Percentiles rank a stretch among this genome's conserved stretches.
phyloP scores from a whole-genome alignment of 2,329 filamentous ascomycete species.

The Hymenoscyphus albidus region DNA sequence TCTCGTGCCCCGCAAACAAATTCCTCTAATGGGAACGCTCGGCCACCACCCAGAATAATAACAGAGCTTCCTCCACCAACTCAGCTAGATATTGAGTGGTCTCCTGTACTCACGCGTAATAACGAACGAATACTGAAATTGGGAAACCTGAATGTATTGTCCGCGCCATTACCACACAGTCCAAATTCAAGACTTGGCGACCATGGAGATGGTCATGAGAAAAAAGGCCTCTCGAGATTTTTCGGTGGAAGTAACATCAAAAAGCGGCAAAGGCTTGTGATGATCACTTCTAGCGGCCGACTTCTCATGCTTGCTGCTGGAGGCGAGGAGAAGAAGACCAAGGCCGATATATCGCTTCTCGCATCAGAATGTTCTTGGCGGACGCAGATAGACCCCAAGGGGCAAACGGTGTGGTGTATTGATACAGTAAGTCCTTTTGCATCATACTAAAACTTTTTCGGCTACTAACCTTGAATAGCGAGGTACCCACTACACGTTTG shows the following conservation, averaged over 20 bases:
- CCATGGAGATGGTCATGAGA: conserved; percentile 68
- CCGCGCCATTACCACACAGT: conserved; percentile 71
- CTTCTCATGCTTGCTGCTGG: conserved; percentile 87
- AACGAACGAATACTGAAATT: conserved; percentile 95
- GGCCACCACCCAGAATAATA: conserved; percentile 75
- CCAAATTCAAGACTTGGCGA: conserved; percentile 67
- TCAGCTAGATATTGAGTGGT: conserved; percentile 98
- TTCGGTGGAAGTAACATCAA: conserved; percentile 89
- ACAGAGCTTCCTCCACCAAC: conserved; percentile 95
- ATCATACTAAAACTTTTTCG: conserved; percentile 4
- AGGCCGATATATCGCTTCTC: conserved; percentile 84
- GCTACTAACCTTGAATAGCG: conserved; percentile 44
- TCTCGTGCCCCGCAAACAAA: conserved; percentile 35
- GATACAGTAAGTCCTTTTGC: conserved; percentile 71
- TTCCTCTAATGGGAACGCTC: conserved; percentile 38
- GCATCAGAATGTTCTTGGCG: conserved; percentile 72
- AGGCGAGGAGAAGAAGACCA: conserved; percentile 92
- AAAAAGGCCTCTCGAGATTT: conserved; percentile 90
- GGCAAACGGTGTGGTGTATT: conserved; percentile 81
- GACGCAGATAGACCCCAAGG: conserved; percentile 80
- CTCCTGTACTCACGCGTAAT: conserved; percentile 81
- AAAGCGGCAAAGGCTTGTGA: conserved; percentile 87
- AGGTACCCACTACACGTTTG: conserved; percentile 88
- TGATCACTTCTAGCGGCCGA: conserved; percentile 88
- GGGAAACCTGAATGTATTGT: conserved; percentile 82